Evolutionary conservation across 768 basidiomycete genomes (phyloP).

Genomic region (Mrakia blollopis): DNA sequence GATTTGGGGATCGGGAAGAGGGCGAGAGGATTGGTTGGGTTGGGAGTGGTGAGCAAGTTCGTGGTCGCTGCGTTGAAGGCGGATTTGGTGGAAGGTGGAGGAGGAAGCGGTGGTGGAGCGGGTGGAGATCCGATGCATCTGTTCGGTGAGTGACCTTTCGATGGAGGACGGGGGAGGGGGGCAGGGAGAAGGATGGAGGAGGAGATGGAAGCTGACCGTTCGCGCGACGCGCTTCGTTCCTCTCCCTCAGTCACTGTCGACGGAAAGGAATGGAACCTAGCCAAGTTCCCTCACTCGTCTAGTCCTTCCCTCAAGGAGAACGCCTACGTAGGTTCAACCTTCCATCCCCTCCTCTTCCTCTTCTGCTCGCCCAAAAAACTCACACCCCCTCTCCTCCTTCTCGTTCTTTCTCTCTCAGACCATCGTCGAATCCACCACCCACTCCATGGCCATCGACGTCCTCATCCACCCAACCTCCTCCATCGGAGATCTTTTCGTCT

Average conservation of each 20-base stretch:
- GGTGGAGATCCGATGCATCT: constrained; percentile 41
- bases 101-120: constrained; percentile 39
- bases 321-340: constrained; percentile 37
- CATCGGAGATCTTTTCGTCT: constrained; percentile 89
- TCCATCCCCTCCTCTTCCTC: neutral
- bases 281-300: constrained; percentile 85
- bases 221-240: constrained; percentile 37
- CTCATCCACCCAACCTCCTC: constrained; percentile 56
- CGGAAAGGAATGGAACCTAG: constrained; percentile 76
- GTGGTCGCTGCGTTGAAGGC: constrained; percentile 86
- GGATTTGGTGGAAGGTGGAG: constrained; percentile 43
- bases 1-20: constrained; percentile 77
- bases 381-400: neutral
- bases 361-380: neutral
- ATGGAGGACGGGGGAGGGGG: neutral
- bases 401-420: constrained; percentile 61
- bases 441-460: constrained; percentile 92
- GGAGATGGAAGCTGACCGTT: neutral
- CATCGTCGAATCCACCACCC: constrained; percentile 85
- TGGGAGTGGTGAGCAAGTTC: constrained; percentile 89
- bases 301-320: constrained; percentile 76
- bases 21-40: constrained; percentile 81
- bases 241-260: constrained; percentile 62
- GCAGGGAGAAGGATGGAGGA: too few relatives aligned
- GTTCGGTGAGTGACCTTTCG: constrained; percentile 29